Conservation (phyloP, 129 eudicot species). For the Tanacetum coccineum region DNA sequence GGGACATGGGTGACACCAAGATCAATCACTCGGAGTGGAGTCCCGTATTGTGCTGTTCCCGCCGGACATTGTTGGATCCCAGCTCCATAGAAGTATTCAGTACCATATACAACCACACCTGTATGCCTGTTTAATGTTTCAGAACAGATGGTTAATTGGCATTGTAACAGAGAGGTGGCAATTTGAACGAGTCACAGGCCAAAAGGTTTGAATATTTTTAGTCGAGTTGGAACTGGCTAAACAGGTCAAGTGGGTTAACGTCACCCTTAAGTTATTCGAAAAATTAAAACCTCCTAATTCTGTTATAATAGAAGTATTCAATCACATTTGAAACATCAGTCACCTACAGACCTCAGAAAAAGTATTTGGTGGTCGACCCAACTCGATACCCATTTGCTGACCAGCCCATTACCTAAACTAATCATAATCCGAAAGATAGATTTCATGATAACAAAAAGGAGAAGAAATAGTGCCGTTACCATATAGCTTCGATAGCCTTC, state of each 20-base stretch:
- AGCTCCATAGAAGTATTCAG: constrained; percentile 84
- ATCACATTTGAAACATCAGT: too few relatives aligned
- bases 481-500: constrained; percentile 85
- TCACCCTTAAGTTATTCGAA: background rate
- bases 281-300: too few relatives aligned
- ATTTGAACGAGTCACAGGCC: background rate
- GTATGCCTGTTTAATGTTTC: constrained; percentile 61
- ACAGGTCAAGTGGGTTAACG: background rate
- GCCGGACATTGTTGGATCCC: constrained; percentile 70
- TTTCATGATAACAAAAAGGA: background rate
- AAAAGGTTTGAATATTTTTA: background rate
- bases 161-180: background rate
- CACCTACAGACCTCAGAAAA: too few relatives aligned
- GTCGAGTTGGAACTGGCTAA: too few relatives aligned
- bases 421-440: background rate
- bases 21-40: constrained; percentile 71
- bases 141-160: background rate
- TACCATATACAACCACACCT: constrained; percentile 86
- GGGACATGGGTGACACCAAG: constrained; percentile 91
- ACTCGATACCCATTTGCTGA: background rate
- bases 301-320: too few relatives aligned
- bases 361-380: too few relatives aligned
- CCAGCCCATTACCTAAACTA: background rate
- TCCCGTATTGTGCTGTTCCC: constrained; percentile 75
- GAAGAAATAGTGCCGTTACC: constrained; percentile 23